Conservation (phyloP, 1,284 basidiomycete genomes). For the Phlebopus sp. region DNA sequence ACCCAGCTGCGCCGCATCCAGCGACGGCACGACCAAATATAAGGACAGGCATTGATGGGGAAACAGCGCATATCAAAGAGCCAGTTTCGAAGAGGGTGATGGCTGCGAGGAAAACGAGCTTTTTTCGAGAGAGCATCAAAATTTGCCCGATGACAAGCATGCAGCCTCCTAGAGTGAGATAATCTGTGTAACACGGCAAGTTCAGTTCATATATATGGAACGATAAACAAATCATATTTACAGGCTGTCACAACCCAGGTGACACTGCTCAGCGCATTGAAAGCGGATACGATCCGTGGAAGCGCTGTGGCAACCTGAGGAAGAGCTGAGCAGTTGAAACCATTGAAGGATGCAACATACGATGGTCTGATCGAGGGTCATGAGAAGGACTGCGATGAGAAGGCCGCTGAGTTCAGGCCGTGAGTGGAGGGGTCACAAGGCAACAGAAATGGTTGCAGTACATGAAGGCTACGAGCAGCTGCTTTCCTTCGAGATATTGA, state of each 20-base stretch:
- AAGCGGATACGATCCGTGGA: conserved; percentile 41
- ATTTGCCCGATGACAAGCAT: conserved; percentile 30
- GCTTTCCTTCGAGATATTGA: not conserved
- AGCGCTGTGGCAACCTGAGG: conserved; percentile 33
- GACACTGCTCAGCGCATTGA: conserved; percentile 33
- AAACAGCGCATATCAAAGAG: conserved; percentile 47
- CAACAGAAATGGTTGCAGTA: not conserved
- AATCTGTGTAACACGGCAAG: conserved; percentile 22
- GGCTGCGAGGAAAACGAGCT: conserved; percentile 41
- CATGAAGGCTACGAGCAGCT: not conserved
- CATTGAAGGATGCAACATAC: not conserved
- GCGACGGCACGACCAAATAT: conserved; percentile 48
- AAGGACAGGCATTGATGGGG: conserved; percentile 36
- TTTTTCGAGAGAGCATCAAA: conserved; percentile 36
- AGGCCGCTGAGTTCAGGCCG: not conserved
- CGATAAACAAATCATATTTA: not conserved
- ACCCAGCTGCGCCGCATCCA: conserved; percentile 37
- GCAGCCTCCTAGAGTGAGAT: conserved; percentile 30
- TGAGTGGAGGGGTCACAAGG: not conserved
- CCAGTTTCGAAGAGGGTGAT: conserved; percentile 44
- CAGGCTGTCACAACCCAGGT: conserved; percentile 43
- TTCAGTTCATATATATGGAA: not conserved
- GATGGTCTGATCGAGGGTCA: conserved; percentile 3
- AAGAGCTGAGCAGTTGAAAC: not conserved
- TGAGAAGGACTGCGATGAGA: conserved; percentile 1